Evolutionary conservation across 768 basidiomycete species (phyloP), one percentile per base, ranked within the genome.

Genomic region (Boletus vermiculosoides): DNA sequence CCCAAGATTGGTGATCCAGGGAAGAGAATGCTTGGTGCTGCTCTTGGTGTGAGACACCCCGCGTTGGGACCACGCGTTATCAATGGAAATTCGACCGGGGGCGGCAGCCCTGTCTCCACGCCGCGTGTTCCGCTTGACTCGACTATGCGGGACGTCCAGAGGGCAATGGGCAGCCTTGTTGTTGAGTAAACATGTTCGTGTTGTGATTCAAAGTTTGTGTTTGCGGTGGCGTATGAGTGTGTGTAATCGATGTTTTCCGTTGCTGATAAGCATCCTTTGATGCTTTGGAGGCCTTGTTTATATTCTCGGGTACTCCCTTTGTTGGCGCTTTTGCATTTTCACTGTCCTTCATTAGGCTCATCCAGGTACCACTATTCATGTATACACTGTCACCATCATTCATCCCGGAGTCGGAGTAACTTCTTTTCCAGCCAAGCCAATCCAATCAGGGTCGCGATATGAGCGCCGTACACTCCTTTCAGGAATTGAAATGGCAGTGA

Each of bases 1-100:
- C 90, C 90, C 22, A 82, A 87, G 66, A 92, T 94, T 63, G 92
- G 92, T 36, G 90, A 94, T 71, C 89, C 92, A 33, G 92, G 89
- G 40, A 91, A 90, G 76, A 80, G 92, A 66, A 94, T 94, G 91
- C 79, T 94, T 23, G 92, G 90, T 41, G 87, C 87, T 52, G 91
- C 91, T 33, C 77, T 94, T 55, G 92, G 92, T 45, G 81, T 93
- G 58, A 81, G 91, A 73, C 90, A 92, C 73, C 92, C 92, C 31
- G 80, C 80, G 39, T 75, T 92, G 56, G 82, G 80, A 22, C 84
- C 86, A 37, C 81, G 90, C 60, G 69, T 83, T 50, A 70, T 87
- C 59, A 71, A 62, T 67, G 75, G 72, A 54, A 70, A 72, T 51
- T 75, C 73, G 50, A 63, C 71, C 11, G 74, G 76, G 42, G 67